Evolutionary conservation across 2,329 filamentous ascomycete species (phyloP), one percentile per base, ranked within the genome.

Genomic region (Aureobasidium sp.): DNA sequence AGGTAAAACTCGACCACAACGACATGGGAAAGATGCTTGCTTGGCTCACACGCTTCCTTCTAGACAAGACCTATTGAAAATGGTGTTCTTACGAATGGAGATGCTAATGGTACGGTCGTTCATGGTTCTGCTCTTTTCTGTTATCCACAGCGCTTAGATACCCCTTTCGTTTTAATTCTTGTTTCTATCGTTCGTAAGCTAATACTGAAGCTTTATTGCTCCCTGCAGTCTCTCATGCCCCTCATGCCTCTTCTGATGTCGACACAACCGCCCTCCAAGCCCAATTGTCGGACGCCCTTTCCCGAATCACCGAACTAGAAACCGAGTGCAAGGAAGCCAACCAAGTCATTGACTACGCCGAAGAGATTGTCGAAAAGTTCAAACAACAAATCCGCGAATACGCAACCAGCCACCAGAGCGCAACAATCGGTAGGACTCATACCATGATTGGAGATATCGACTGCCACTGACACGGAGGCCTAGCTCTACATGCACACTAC

Each of bases 401-500:
- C 6, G 29, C 54, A n/a, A 14, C 11, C 25, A 58, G 27, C 14
- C 54, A 47, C 14, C 54, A 58, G 29, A 58, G 32, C 54, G 54
- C 53, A 36, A 57, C 53, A 29, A 57, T 44, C 21, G 41, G 53
- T 50, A 32, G n/a, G 41, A 2, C 1, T 29, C 21, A 7, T 6
- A 1, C 13, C 6, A 51, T 11, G 6, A 16, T 3, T 21, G 21
- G 21, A 21, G 21, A 21, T 21, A 21, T 21, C 21, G 21, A 21
- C 21, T 14, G 11, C n/a, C 14, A 21, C 53, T 57, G 30, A 57
- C 53, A 11, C 16, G 3, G 3, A 25, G 10, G 16, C 21, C 13
- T 25, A 62, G 71, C 75, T 0, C 68, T 79, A 8, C 78, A 80
- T 66, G 75, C 76, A 58, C 77, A 81, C 70, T 81, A 81, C 70